Percentiles rank a stretch among this genome's conserved stretches.
Evolutionary conservation across 2,329 filamentous ascomycete species (phyloP).

Genomic region (Cercospora berteroae): DNA sequence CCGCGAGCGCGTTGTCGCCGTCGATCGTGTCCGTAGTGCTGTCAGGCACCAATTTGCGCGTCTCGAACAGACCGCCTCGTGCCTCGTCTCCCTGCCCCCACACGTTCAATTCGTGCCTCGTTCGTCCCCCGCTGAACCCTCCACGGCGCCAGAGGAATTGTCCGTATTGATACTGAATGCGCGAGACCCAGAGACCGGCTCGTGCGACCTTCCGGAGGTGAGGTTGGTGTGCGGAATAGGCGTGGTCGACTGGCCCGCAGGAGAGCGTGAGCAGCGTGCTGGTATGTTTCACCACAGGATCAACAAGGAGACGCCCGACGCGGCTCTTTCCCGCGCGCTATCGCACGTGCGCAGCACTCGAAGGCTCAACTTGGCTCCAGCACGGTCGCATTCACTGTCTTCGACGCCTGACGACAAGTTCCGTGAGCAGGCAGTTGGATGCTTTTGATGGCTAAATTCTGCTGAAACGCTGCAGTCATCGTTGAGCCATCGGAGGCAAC

Average conservation of each 20-base stretch:
- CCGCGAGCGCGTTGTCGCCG: constrained; percentile 1
- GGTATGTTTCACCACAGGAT: constrained; percentile 6
- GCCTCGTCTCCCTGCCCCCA: constrained; percentile 3
- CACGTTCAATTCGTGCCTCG: not conserved
- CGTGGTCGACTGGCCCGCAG: not conserved
- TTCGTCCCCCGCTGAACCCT: not conserved
- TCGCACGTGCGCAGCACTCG: not conserved
- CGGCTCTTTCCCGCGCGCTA: constrained; percentile 1
- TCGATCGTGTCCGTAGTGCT: constrained; percentile 1
- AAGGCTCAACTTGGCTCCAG: not conserved
- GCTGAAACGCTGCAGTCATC: not conserved
- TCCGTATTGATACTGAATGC: constrained; percentile 4
- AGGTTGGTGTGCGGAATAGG: not conserved
- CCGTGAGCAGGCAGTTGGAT: not conserved
- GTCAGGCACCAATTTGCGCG: constrained; percentile 1
- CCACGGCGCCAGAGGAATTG: not conserved
- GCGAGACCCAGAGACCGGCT: not conserved
- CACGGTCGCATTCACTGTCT: not conserved
- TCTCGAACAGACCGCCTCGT: not conserved
- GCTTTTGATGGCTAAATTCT: not conserved
- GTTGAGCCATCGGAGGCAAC: not conserved
- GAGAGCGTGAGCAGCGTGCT: not conserved
- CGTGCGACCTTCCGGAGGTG: constrained; percentile 1
- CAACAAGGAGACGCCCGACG: constrained; percentile 9
- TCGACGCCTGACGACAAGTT: not conserved